Base-by-base conservation (phyloP, 1,284 basidiomycete species). In the Golubevia sp. region DNA sequence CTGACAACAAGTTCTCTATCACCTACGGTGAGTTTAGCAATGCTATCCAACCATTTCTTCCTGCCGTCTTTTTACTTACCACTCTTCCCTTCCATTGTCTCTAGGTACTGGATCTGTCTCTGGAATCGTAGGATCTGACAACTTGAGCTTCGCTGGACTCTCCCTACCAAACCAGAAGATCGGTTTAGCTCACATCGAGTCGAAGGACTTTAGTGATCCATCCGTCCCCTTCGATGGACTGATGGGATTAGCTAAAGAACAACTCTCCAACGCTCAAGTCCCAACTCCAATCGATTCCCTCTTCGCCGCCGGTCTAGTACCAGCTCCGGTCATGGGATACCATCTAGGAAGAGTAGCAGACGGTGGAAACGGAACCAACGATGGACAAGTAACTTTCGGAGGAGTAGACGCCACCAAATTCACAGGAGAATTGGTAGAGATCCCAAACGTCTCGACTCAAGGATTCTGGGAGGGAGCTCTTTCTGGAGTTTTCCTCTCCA, bases 11-110 rank as follows among this genome's bases (percentile, higher is more conserved):
- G 6, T 94, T 92, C 85, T 74, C 87, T 61, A 89, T 94, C 61
- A 90, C 88, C 1, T 94, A 94, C 77, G 92, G 91, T 30, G 54
- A n/a, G n/a, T n/a, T n/a, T n/a, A n/a, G n/a, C n/a, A n/a, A n/a
- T n/a, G n/a, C n/a, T n/a, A n/a, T n/a, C n/a, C n/a, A n/a, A n/a
- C n/a, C n/a, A n/a, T n/a, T n/a, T n/a, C n/a, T n/a, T n/a, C n/a
- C n/a, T n/a, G n/a, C n/a, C n/a, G n/a, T n/a, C n/a, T n/a, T n/a
- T n/a, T n/a, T n/a, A n/a, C n/a, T n/a, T n/a, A n/a, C n/a, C n/a
- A n/a, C n/a, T n/a, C n/a, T n/a, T n/a, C n/a, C n/a, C n/a, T n/a
- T n/a, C n/a, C n/a, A n/a, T n/a, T n/a, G n/a, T 21, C 2, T 26
- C 11, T 26, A 56, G 48, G 80, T 8, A 85, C 90, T 1, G 92